Base-by-base conservation (phyloP, 306 rosid species). In the Rubus parviflorus region DNA sequence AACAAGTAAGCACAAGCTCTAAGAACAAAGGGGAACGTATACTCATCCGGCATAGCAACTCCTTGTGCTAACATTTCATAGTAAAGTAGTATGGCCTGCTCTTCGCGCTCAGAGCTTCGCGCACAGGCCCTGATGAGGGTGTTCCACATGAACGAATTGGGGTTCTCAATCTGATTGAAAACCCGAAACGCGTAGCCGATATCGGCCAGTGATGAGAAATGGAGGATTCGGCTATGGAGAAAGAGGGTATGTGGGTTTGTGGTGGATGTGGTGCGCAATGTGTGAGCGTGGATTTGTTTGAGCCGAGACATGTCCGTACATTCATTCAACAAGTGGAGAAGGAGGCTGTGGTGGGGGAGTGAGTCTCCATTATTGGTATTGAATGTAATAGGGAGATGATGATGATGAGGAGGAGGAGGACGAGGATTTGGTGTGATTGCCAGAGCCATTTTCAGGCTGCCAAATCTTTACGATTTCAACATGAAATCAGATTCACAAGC, bases 81-180 rank as follows among this genome's bases (percentile, higher is more conserved):
- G 87, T 85, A 91, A 7, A 90, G 84, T 69, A 53, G 19, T 20
- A 86, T 83, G 47, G 92, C 90, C 16, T 75, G 63, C 66, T 54
- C 45, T 78, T 88, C 88, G 47, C 49, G 77, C 22, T 65, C 79
- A 23, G 68, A 43, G 86, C 86, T 90, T 70, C 90, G 84, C 0
- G 98, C 89, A 69, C 90, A 85, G 64, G 90, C 90, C 79, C 86
- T 60, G 43, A 93, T 86, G 80, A 93, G 93, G 72, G 90, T 88
- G 84, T 93, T 93, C 97, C 98, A 93, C 88, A 83, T 83, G 81
- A 93, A 93, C 61, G 96, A 87, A 76, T 92, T 92, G 58, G 94
- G 93, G 42, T 62, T 65, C 2, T 67, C 47, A 15, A 87, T 80
- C 68, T 81, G 91, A 71, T 65, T 60, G 70, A 94, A 88, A 7